These are phyloP conservation scores for Heritiera littoralis DNA, from an alignment of 345 rosid genomes.

Conservation along the genomic window DNA sequence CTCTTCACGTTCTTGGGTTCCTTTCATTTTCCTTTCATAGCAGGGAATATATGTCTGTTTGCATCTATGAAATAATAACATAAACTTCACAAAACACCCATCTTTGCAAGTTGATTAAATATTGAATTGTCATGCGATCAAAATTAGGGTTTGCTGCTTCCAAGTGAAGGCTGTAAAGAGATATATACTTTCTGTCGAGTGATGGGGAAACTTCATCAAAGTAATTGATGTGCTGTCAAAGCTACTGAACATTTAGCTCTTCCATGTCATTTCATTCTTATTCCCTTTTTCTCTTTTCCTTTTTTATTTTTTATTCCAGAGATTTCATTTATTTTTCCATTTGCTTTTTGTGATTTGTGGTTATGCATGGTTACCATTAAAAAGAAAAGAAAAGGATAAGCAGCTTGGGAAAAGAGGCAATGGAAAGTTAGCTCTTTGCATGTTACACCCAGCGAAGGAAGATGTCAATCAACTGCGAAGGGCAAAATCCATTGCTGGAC, in stretches of 20 bases:
- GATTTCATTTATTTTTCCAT: background rate
- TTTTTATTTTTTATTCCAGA: background rate
- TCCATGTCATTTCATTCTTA: slow-evolving; percentile 22
- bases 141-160: background rate
- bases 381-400: background rate
- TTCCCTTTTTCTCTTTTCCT: slow-evolving; percentile 21
- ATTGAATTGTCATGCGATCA: background rate
- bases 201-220: background rate
- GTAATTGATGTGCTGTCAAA: background rate
- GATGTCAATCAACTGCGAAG: background rate
- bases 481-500: background rate
- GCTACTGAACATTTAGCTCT: background rate
- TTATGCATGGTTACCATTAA: background rate
- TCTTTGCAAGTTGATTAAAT: background rate
- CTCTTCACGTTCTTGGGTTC: background rate
- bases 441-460: background rate
- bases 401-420: background rate
- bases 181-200: background rate
- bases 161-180: slow-evolving; percentile 17
- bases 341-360: background rate
- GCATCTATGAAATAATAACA: background rate
- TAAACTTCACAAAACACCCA: background rate
- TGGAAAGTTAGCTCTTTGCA: background rate
- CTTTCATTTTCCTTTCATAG: background rate
- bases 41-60: background rate